phyloP scores from a whole-genome alignment of 2,329 filamentous ascomycete species.

The Biscogniauxia mediterranea region DNA sequence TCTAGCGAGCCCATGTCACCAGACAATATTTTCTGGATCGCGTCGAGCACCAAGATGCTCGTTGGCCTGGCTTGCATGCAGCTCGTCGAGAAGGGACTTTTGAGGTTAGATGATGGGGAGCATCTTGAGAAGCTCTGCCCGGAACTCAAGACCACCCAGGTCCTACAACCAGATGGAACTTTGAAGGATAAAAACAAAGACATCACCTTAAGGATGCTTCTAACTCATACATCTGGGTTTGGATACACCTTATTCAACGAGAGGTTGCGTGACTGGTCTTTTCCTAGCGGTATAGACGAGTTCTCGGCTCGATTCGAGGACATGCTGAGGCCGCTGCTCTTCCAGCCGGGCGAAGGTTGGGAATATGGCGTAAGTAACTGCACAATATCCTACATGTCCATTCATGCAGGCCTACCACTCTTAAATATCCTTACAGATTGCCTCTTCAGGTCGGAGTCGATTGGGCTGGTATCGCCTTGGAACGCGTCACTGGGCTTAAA shows the following conservation, averaged over 20 bases:
- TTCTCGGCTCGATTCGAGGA: conserved; percentile 54
- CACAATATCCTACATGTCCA: neutral
- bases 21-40: conserved; percentile 60
- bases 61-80: conserved; percentile 54
- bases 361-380: conserved; percentile 51
- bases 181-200: conserved; percentile 43
- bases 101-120: conserved; percentile 47
- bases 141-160: conserved; percentile 47
- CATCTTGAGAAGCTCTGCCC: conserved; percentile 47
- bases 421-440: too few relatives aligned
- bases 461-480: conserved; percentile 51
- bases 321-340: conserved; percentile 53
- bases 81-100: conserved; percentile 50
- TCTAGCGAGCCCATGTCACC: conserved; percentile 53
- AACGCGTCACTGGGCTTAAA: conserved; percentile 41
- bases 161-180: conserved; percentile 40
- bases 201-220: conserved; percentile 58
- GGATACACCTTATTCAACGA: conserved; percentile 56
- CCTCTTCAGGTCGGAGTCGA: conserved; percentile 45
- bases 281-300: conserved; percentile 54
- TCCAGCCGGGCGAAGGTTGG: conserved; percentile 60
- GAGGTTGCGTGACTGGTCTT: conserved; percentile 43
- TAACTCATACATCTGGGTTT: conserved; percentile 56
- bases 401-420: neutral
- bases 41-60: conserved; percentile 58